Conservation (phyloP, 768 basidiomycete genomes). For the Boletus speciosus region DNA sequence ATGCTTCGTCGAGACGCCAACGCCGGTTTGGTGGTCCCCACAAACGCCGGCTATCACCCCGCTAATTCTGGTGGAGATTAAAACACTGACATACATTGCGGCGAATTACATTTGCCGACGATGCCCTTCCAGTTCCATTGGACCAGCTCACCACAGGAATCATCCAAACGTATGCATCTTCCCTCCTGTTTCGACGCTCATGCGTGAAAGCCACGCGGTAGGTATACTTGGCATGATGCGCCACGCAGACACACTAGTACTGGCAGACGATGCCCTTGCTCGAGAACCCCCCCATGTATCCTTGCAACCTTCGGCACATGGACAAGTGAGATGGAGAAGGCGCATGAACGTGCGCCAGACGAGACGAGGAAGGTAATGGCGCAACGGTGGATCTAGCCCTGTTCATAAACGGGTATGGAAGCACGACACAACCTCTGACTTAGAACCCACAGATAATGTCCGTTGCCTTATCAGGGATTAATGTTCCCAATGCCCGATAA, state of each 20-base stretch:
- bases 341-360: conserved; percentile 51
- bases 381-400: conserved; percentile 70
- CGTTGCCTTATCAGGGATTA: conserved; percentile 40
- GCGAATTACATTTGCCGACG: conserved; percentile 6
- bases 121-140: conserved; percentile 35
- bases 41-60: background rate
- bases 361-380: conserved; percentile 59
- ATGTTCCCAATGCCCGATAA: conserved; percentile 31
- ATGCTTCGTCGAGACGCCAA: background rate
- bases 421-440: background rate
- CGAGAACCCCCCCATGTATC: conserved; percentile 45
- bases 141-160: conserved; percentile 44
- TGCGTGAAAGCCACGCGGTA: conserved; percentile 13
- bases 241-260: conserved; percentile 36
- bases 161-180: conserved; percentile 49
- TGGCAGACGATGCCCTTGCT: conserved; percentile 45
- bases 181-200: conserved; percentile 27
- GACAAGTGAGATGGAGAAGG: conserved; percentile 29
- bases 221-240: conserved; percentile 33
- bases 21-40: background rate
- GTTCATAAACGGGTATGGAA: background rate
- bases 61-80: background rate
- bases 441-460: conserved; percentile 50
- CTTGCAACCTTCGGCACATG: conserved; percentile 50
- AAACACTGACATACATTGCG: background rate